phyloP scores from a whole-genome alignment of 2,329 filamentous ascomycete genomes.

The Zarea fungicola region DNA sequence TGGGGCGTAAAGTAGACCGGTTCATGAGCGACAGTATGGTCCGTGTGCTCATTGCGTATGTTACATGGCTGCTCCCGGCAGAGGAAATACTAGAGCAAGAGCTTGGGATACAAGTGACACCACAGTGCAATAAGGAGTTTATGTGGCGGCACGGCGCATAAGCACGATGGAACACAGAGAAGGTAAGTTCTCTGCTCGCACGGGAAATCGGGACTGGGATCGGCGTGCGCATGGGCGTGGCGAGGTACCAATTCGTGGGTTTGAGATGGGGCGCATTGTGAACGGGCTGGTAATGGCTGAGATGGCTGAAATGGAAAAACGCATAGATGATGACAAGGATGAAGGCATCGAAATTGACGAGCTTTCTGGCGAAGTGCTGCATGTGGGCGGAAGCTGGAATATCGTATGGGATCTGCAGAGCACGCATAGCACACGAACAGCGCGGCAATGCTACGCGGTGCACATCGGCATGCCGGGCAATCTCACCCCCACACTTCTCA shows the following conservation, averaged over 20 bases:
- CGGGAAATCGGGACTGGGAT: not conserved
- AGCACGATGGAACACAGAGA: conserved; percentile 1
- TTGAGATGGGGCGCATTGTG: conserved; percentile 1
- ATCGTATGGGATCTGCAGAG: conserved; percentile 14
- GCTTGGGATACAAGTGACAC: not conserved
- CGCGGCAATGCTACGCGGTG: conserved; percentile 9
- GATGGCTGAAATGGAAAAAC: not conserved
- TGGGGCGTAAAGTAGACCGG: conserved; percentile 12
- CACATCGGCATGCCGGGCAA: conserved; percentile 1
- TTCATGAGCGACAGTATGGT: conserved; percentile 9
- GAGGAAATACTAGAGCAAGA: not conserved
- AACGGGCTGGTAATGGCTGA: not conserved
- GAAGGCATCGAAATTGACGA: conserved; percentile 10
- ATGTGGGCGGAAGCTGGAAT: conserved; percentile 4
- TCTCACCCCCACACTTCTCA: not conserved
- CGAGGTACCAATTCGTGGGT: conserved; percentile 9
- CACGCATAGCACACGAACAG: conserved; percentile 10
- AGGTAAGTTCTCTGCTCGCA: not conserved
- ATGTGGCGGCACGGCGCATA: not conserved
- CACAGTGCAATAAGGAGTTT: not conserved
- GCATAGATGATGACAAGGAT: conserved; percentile 5
- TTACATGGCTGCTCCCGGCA: conserved; percentile 4
- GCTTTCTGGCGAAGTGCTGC: not conserved
- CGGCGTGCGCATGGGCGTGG: conserved; percentile 3
- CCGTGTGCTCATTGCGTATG: conserved; percentile 14